Conservation (phyloP, 2,329 filamentous ascomycete genomes). For the Aspergillus puulaauensis region DNA sequence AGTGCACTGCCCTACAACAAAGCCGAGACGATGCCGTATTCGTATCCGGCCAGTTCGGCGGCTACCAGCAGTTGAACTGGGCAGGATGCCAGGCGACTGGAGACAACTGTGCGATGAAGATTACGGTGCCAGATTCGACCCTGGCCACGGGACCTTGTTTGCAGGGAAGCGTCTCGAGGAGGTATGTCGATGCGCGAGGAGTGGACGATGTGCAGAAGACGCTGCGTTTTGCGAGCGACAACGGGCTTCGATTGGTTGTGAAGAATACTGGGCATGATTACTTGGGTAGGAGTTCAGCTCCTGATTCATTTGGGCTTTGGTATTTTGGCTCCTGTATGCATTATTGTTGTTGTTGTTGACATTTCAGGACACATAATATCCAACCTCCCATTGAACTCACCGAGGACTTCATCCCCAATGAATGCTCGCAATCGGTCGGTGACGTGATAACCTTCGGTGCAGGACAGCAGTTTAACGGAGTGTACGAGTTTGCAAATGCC, state of each 20-base stretch:
- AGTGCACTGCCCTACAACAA: not conserved
- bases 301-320: conserved; percentile 10
- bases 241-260: conserved; percentile 5
- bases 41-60: conserved; percentile 3
- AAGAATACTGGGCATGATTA: conserved; percentile 15
- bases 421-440: conserved; percentile 1
- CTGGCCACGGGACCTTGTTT: not conserved
- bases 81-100: conserved; percentile 8
- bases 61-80: conserved; percentile 8
- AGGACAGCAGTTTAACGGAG: conserved; percentile 8
- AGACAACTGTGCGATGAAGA: conserved; percentile 1
- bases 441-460: conserved; percentile 9
- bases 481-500: conserved; percentile 9
- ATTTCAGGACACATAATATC: conserved; percentile 7
- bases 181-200: conserved; percentile 9
- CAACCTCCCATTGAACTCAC: conserved; percentile 10
- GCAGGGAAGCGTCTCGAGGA: conserved; percentile 9
- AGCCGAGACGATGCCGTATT: not conserved
- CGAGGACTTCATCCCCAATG: conserved; percentile 1
- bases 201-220: conserved; percentile 10
- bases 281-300: conserved; percentile 7
- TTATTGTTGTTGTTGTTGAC: not conserved
- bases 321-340: not conserved
- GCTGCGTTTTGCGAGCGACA: conserved; percentile 2
- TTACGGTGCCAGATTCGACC: conserved; percentile 2